Evolutionary conservation across 2,329 filamentous ascomycete species (phyloP), one percentile per base, ranked within the genome.

Genomic region (Sphaceloma murrayae): DNA sequence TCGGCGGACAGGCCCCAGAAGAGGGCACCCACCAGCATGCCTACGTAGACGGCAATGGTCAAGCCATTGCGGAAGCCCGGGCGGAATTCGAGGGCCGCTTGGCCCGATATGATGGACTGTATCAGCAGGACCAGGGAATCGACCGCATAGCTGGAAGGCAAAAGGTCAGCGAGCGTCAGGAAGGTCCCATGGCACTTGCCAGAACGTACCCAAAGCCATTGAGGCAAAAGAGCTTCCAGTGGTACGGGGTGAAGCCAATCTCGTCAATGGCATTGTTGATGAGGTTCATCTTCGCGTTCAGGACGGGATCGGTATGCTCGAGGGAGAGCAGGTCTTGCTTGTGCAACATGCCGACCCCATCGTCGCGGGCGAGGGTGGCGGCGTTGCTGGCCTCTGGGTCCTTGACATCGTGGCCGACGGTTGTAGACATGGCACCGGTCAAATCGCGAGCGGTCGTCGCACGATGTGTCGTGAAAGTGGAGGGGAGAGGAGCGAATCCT

Each of bases 1-100:
- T 85, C 80, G 16, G 78, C 78, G 2, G 69, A 69, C 21, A 81
- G 60, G 2, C 80, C 80, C 79, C 80, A 85, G 61, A 83, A 82
- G 18, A 82, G 56, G 11, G 77, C 77, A 1, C 78, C 74, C 0
- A 65, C 49, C 42, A 70, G 65, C 65, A 70, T 69, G 47, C 67
- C 68, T 6, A 70, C 67, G 53, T 80, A 83, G 1, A 69, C 71
- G 4, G 79, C 72, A 39, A 82, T 72, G 2, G 73, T 82, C 34
- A 82, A 64, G 6, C 70, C 78, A 49, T 44, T 44, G 32, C 10
- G 29, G 51, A 75, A 82, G 17, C 71, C 68, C 1, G 67, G 64
- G 2, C 68, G 52, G 53, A 82, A 80, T 53, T 82, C 78, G 40
- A 65, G 67, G 40, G 64, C 75, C 2, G 79, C 77, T 29, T 72